Conservation (phyloP, 1,284 basidiomycete species). For the Retiboletus flavoniger region DNA sequence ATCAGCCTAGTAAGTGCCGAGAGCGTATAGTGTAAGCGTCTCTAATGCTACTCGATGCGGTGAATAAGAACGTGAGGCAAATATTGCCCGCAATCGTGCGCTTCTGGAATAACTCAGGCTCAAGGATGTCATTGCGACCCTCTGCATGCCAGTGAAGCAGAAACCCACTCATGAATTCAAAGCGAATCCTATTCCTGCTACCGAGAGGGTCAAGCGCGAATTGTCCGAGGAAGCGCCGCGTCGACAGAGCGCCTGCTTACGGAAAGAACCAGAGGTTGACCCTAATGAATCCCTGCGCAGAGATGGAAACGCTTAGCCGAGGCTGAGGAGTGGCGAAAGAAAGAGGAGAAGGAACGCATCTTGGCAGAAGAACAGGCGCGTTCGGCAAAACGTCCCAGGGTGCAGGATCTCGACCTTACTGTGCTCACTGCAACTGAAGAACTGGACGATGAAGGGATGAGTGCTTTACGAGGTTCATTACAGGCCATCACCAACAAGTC, state of each 20-base stretch:
- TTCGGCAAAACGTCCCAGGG: constrained; percentile 63
- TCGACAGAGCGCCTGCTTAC: constrained; percentile 63
- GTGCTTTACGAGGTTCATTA: constrained; percentile 45
- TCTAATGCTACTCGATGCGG: constrained; percentile 37
- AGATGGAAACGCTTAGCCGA: constrained; percentile 63
- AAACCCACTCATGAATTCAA: constrained; percentile 40
- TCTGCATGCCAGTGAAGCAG: constrained; percentile 44
- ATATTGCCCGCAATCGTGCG: constrained; percentile 74
- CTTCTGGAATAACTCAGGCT: constrained; percentile 69
- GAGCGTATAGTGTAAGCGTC: not conserved
- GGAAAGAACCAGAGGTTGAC: constrained; percentile 41
- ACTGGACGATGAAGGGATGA: constrained; percentile 45
- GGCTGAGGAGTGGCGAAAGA: constrained; percentile 47
- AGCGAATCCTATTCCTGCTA: constrained; percentile 63
- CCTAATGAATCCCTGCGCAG: constrained; percentile 60
- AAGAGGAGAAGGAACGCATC: constrained; percentile 58
- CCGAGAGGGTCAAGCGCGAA: constrained; percentile 52
- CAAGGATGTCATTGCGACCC: constrained; percentile 52
- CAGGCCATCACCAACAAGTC: constrained; percentile 37
- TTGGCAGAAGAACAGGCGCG: constrained; percentile 60
- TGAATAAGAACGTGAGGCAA: constrained; percentile 71
- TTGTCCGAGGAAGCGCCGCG: constrained; percentile 44
- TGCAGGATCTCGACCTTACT: constrained; percentile 61
- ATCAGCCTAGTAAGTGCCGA: constrained; percentile 50
- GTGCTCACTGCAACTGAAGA: constrained; percentile 47